These are phyloP conservation scores for Neophaeococcomyces aloes DNA, from an alignment of 2,329 filamentous ascomycete genomes.

Conservation along the genomic window DNA sequence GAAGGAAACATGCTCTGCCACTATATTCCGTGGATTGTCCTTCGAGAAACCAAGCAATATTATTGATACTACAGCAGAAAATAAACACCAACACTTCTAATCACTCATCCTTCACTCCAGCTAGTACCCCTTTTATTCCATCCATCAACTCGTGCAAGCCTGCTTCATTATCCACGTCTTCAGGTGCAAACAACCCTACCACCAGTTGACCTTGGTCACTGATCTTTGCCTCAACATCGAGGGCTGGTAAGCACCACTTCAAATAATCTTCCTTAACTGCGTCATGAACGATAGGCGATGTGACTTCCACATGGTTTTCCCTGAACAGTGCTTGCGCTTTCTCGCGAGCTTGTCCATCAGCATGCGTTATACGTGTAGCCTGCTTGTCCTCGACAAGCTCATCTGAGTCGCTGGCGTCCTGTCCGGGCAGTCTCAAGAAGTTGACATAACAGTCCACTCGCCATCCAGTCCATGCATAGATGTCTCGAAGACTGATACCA, in stretches of 20 bases:
- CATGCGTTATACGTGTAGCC: constrained; percentile 1
- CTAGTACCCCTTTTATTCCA: constrained; percentile 16
- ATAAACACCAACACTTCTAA: neutral
- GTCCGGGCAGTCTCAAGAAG: constrained; percentile 51
- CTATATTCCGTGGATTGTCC: no score
- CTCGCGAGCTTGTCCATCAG: neutral
- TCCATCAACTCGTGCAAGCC: constrained; percentile 28
- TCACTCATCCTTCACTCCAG: neutral
- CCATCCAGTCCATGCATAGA: constrained; percentile 64
- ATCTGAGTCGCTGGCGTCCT: constrained; percentile 17
- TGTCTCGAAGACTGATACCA: constrained; percentile 56
- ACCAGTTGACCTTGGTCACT: constrained; percentile 36
- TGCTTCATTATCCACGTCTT: constrained; percentile 32
- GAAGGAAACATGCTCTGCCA: no score
- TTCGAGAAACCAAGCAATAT: no score
- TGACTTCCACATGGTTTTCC: neutral
- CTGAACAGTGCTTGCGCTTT: neutral
- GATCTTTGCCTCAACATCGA: constrained; percentile 48
- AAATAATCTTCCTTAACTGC: neutral
- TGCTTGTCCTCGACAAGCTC: constrained; percentile 6
- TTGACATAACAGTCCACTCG: constrained; percentile 67
- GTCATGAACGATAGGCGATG: constrained; percentile 14
- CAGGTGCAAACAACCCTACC: constrained; percentile 43
- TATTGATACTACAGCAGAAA: neutral
- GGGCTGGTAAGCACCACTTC: constrained; percentile 31